These are phyloP conservation scores for Scutellaria minor DNA, from an alignment of 257 asterid species.

Conservation along the genomic window DNA sequence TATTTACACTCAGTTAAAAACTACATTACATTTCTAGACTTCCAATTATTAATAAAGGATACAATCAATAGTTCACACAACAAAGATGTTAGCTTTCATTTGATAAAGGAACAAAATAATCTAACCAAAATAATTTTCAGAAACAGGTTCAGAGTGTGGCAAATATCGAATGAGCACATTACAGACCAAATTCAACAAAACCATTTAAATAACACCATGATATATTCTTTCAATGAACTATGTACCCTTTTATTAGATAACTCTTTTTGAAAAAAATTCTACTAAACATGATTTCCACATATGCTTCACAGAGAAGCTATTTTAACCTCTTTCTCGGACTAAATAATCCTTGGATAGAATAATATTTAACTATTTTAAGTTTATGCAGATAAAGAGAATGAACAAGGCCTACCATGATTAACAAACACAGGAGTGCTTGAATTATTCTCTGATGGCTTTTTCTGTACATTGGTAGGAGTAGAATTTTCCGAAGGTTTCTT, in stretches of 20 bases:
- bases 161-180: too few species aligned
- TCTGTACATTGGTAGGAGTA: conserved; percentile 41
- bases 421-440: conserved; percentile 55
- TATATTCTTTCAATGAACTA: too few species aligned
- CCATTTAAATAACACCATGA: too few species aligned
- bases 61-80: background rate
- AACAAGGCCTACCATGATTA: conserved; percentile 68
- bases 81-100: background rate
- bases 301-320: too few species aligned
- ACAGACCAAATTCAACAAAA: too few species aligned
- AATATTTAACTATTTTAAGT: background rate
- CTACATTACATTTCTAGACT: background rate
- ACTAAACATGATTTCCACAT: too few species aligned
- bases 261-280: too few species aligned
- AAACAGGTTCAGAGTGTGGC: too few species aligned
- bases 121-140: background rate
- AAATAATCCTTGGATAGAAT: conserved; percentile 4
- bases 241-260: too few species aligned
- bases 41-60: background rate
- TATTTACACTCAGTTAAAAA: conserved; percentile 27
- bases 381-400: conserved; percentile 5
- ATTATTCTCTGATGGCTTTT: conserved; percentile 54
- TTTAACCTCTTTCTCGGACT: background rate
- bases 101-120: background rate
- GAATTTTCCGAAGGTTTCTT: conserved; percentile 56